Evolutionary conservation across 371 early-diverging fungal genomes (phyloP).

Genomic region (Racocetra persica): DNA sequence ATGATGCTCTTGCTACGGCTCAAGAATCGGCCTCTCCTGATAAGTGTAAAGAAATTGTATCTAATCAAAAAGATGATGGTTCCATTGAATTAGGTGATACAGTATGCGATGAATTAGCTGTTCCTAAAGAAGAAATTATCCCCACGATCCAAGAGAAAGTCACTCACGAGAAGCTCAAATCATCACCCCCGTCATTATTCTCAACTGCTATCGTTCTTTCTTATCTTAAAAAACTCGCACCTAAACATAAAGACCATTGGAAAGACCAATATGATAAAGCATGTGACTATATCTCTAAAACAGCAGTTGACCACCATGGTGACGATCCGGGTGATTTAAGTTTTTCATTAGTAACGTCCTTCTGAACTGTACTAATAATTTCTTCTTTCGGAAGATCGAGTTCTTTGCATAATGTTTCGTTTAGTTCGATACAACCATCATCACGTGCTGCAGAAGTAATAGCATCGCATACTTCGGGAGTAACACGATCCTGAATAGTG

Average conservation of each 20-base stretch:
- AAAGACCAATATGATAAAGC: constrained; percentile 24
- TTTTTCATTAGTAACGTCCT: constrained; percentile 5
- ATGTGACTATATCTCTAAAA: neutral
- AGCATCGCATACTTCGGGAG: neutral
- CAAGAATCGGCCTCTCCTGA: neutral
- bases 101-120: neutral
- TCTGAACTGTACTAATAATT: neutral
- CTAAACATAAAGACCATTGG: neutral
- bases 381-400: neutral
- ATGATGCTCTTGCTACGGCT: neutral
- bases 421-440: constrained; percentile 17
- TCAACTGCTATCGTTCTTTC: constrained; percentile 23
- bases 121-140: neutral
- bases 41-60: neutral
- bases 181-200: neutral
- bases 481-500: neutral
- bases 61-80: constrained; percentile 1
- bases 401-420: neutral
- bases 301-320: neutral
- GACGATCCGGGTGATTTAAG: neutral
- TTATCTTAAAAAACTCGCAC: neutral
- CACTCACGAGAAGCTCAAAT: neutral
- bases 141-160: neutral
- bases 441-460: neutral
- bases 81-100: constrained; percentile 1